Percentiles rank a stretch among this genome's conserved stretches.
Conservation (phyloP, 441 rosid genomes). For the Rhodomyrtus psidioides region DNA sequence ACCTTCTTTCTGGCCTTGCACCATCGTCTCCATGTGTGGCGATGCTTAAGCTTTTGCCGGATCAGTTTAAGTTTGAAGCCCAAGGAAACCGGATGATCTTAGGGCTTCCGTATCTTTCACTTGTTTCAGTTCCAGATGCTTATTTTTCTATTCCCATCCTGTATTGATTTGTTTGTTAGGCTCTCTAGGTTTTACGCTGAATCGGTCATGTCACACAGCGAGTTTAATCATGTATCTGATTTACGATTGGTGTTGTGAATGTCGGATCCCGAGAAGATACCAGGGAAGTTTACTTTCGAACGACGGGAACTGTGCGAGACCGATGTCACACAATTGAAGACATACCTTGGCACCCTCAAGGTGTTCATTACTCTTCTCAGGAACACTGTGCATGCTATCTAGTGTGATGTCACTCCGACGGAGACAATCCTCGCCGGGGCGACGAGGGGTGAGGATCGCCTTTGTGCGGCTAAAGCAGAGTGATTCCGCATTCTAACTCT, state of each 20-base stretch:
- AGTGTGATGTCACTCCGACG: not conserved
- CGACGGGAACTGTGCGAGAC: not conserved
- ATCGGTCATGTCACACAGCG: conserved; percentile 10
- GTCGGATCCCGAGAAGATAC: not conserved
- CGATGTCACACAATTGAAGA: not conserved
- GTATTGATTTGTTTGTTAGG: conserved; percentile 8
- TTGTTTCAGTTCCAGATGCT: not conserved
- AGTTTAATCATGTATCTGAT: conserved; percentile 9
- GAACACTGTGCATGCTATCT: not conserved
- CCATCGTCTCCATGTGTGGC: not conserved
- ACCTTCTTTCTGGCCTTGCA: not conserved
- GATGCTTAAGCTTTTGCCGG: conserved; percentile 5
- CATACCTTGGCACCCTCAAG: not conserved
- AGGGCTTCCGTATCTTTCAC: not conserved
- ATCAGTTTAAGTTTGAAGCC: not conserved
- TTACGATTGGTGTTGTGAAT: not conserved
- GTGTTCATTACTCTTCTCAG: not conserved
- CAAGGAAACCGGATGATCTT: not conserved
- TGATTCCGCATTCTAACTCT: not conserved
- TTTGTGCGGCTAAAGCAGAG: not conserved
- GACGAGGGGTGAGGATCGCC: not conserved
- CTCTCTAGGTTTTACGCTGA: conserved; percentile 14
- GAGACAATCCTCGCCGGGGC: not conserved
- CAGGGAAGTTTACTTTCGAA: not conserved
- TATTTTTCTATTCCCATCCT: not conserved